Evolutionary conservation across 345 rosid genomes (phyloP), one percentile per base, ranked within the genome.

Genomic region (Hypericum perforatum): DNA sequence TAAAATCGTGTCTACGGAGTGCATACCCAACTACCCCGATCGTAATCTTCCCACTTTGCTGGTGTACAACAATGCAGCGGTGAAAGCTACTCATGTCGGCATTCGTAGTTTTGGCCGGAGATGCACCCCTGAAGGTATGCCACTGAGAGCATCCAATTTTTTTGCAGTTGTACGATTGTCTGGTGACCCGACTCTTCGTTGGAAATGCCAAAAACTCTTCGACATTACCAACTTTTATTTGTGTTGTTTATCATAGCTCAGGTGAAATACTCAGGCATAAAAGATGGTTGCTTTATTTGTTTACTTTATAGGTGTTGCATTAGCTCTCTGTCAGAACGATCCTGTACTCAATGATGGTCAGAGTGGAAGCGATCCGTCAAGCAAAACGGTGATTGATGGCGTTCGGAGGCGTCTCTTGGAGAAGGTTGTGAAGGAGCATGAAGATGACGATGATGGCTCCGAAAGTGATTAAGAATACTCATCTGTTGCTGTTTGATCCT

Each of bases 11-110:
- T 92, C 99, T 2, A 92, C 95, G 2, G 97, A 92, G 58, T 92
- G 97, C 69, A 92, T 92, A 60, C 99, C 94, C 0, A 89, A 89
- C 51, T 92, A 85, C 60, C 99, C 97, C 1, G 95, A 89, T 60
- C 61, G 70, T 14, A 89, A 89, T 76, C 85, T 94, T 55, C 99
- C 99, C 11, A 89, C 97, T 49, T 52, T 94, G 48, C 50, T 89
- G 71, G 97, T 89, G 54, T 94, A 89, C 75, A 88, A 79, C 58
- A 85, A 79, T 62, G 76, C 89, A 37, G 95, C 97, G 0, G 85
- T 85, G 65, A 94, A 89, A 76, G 99, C 85, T 39, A 89, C 82
- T 39, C 76, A 85, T 65, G 95, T 84, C n/a, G 99, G 99, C 16
- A 22, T 76, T 62, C 75, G 64, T 58, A 82, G 76, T 63, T 86